Base-by-base conservation (phyloP, 441 rosid genomes). In the Gossypium davidsonii region DNA sequence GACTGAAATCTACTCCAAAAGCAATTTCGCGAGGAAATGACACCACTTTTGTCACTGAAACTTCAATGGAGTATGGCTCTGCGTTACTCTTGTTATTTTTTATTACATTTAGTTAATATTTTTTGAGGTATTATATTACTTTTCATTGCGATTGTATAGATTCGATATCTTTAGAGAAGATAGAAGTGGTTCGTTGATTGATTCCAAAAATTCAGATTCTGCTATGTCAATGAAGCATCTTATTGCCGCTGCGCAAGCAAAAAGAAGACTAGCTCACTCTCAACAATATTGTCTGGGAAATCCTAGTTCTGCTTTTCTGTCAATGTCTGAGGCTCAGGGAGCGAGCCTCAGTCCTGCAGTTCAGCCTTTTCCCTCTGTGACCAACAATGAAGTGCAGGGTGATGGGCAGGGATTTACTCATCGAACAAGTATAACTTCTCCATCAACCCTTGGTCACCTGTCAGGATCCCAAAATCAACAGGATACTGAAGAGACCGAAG, bases 221-320 rank as follows among this genome's bases (percentile, higher is more conserved):
- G 80, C 76, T 76, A 69, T 67, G 74, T 90, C 99, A 58, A 89
- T 96, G 97, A 94, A 91, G 90, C 79, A 87, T 87, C 90, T 96
- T 66, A 91, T 96, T 83, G 99, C 99, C 44, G 98, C 97, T 69
- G 99, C 99, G 48, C 98, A 88, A 78, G 99, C 96, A 58, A 96
- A 96, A 86, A 88, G 98, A 82, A 89, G 76, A 83, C 86, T 83
- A 80, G 96, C 97, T 78, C 97, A 92, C 78, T 85, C 80, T 12
- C 98, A 90, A 31, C 84, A 80, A 60, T 83, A 81, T 74, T 71
- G 84, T 75, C 42, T 77, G 71, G 92, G 81, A 75, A 85, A 81
- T 81, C 76, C 85, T 70, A 80, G 73, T 85, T 74, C 85, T 77
- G 67, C 77, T 73, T 80, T 79, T 74, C 17, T 86, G 48, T 70